Evolutionary conservation across 164 flowering plant genomes (phyloP).

Genomic region (Malania oleifera): DNA sequence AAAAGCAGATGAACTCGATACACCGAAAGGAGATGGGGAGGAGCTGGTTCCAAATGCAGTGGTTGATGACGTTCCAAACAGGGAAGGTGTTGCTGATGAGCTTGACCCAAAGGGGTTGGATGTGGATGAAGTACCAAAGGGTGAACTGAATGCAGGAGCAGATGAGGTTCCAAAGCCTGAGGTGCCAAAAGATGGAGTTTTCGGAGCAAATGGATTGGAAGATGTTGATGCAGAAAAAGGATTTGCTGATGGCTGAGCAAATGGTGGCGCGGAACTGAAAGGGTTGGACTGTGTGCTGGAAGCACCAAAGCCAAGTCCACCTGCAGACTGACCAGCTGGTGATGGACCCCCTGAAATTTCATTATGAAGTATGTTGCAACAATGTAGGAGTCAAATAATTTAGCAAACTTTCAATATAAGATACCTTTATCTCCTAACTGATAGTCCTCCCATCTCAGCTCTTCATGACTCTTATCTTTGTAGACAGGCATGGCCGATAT

Average conservation of each 20-base stretch:
- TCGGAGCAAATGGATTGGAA: conserved; percentile 60
- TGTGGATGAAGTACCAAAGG: conserved; percentile 46
- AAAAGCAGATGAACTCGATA: conserved; percentile 44
- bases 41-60: conserved; percentile 50
- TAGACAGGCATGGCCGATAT: conserved; percentile 94
- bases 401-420: neutral
- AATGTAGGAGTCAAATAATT: neutral
- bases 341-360: conserved; percentile 69
- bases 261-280: conserved; percentile 45
- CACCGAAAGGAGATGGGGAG: conserved; percentile 50
- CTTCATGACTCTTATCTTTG: conserved; percentile 95
- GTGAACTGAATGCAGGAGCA: conserved; percentile 49
- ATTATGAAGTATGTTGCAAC: neutral
- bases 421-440: conserved; percentile 89
- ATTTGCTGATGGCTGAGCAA: conserved; percentile 61
- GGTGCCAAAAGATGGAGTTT: conserved; percentile 40
- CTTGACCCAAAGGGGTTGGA: conserved; percentile 55
- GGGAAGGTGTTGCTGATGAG: conserved; percentile 46
- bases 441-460: conserved; percentile 97
- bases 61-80: conserved; percentile 44
- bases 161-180: conserved; percentile 49
- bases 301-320: conserved; percentile 40
- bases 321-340: conserved; percentile 62
- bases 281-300: conserved; percentile 41
- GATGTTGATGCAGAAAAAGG: conserved; percentile 54